Evolutionary conservation across 2,329 filamentous ascomycete species (phyloP).

Genomic region (Venturia oleaginea): DNA sequence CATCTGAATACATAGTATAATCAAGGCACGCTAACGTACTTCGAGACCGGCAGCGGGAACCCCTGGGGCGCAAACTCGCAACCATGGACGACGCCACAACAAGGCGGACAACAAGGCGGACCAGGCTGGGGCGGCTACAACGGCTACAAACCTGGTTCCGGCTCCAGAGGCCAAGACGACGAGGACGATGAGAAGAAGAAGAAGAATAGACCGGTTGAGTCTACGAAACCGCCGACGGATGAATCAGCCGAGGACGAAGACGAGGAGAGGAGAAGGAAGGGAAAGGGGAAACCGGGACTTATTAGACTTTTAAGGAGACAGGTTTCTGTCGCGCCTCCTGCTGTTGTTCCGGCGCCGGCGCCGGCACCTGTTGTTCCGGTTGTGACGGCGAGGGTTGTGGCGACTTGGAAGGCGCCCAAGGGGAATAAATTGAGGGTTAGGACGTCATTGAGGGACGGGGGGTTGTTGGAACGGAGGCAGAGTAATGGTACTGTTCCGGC

Average conservation of each 20-base stretch:
- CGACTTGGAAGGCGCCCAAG: not conserved
- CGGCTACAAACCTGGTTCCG: not conserved
- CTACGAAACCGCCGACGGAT: not conserved
- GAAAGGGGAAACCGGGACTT: not conserved
- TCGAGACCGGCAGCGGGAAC: not conserved
- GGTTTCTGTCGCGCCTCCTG: not conserved
- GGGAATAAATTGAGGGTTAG: not conserved
- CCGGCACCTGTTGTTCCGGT: not conserved
- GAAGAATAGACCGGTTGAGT: not conserved
- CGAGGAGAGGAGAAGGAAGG: not conserved
- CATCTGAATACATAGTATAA: not conserved
- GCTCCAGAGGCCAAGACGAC: not conserved
- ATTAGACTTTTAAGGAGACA: not conserved
- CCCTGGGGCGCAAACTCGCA: not conserved
- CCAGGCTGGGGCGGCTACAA: not conserved
- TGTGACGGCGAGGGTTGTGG: not conserved
- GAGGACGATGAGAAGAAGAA: not conserved
- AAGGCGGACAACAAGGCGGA: not conserved
- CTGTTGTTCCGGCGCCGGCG: not conserved
- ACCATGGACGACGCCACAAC: not conserved
- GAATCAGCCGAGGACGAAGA: not conserved
- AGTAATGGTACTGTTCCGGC: not conserved
- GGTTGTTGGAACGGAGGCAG: not conserved
- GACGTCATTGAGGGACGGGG: not conserved
- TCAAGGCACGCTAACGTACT: not conserved